A percentile compares a stretch with the other conserved stretches of the same genome.
Conservation (phyloP, 1,139 yeast genomes). For the Maudiozyma humilis region DNA sequence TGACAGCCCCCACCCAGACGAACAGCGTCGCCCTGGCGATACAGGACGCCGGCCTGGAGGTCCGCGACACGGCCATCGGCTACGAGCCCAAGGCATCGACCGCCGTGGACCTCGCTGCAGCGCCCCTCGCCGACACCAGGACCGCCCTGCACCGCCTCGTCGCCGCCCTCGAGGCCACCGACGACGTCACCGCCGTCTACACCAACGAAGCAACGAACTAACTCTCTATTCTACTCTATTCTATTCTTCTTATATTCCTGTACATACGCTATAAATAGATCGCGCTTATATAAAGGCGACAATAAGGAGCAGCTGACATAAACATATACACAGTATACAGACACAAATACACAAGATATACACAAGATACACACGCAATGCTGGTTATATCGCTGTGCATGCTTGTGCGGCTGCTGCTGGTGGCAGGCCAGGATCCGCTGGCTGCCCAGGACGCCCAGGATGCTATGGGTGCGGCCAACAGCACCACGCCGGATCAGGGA, state of each 20-base stretch:
- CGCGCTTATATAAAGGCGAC: no score
- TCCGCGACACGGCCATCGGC: slow-evolving; percentile 64
- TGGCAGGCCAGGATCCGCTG: not conserved
- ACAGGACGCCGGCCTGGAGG: slow-evolving; percentile 46
- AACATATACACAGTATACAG: no score
- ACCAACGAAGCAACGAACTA: slow-evolving; percentile 36
- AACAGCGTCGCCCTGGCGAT: slow-evolving; percentile 53
- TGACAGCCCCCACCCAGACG: slow-evolving; percentile 57
- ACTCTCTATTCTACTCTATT: no score
- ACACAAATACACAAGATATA: no score
- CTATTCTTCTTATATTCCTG: no score
- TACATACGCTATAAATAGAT: no score
- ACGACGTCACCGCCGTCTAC: slow-evolving; percentile 75
- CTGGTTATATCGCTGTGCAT: not conserved
- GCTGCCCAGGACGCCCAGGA: not conserved
- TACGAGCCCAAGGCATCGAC: slow-evolving; percentile 60
- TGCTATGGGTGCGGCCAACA: no score
- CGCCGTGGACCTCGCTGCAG: slow-evolving; percentile 43
- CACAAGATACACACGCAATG: not conserved
- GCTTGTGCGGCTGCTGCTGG: not conserved
- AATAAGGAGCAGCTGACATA: no score
- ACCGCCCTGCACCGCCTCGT: slow-evolving; percentile 52
- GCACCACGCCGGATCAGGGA: no score
- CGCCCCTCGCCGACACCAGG: slow-evolving; percentile 38
- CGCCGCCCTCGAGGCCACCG: slow-evolving; percentile 57